These are phyloP conservation scores for Silene coronaria DNA, from an alignment of 179 eudicot species.

Conservation along the genomic window DNA sequence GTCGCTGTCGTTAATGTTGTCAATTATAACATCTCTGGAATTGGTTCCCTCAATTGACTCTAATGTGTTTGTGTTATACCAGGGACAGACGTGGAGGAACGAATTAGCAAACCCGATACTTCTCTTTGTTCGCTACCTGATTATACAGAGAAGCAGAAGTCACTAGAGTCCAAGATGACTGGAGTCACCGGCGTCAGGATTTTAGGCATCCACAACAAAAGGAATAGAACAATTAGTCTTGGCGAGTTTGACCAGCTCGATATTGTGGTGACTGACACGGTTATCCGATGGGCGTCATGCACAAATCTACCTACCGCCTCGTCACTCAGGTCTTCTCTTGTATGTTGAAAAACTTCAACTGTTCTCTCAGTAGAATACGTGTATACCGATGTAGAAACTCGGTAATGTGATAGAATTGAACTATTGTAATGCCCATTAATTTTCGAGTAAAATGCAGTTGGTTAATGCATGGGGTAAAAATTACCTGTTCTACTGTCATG, in stretches of 20 bases:
- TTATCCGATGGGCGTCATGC: slow-evolving; percentile 83
- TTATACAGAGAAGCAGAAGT: slow-evolving; percentile 28
- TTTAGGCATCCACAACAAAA: slow-evolving; percentile 46
- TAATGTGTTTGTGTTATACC: neutral
- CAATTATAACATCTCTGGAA: neutral
- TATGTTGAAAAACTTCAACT: slow-evolving; percentile 36
- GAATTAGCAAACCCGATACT: slow-evolving; percentile 28
- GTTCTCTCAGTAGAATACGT: neutral
- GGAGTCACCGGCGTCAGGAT: slow-evolving; percentile 35
- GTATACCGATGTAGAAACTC: slow-evolving; percentile 2
- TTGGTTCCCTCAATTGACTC: neutral
- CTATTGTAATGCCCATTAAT: neutral
- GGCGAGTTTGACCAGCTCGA: slow-evolving; percentile 65
- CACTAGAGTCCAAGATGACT: slow-evolving; percentile 31
- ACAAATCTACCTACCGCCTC: slow-evolving; percentile 54
- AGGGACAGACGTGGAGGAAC: slow-evolving; percentile 36
- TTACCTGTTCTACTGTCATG: neutral
- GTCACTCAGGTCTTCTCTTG: slow-evolving; percentile 63
- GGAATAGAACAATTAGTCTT: slow-evolving; percentile 67
- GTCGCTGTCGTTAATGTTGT: too few relatives aligned
- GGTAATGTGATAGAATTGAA: slow-evolving; percentile 1
- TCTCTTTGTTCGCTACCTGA: slow-evolving; percentile 25
- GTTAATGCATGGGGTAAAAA: neutral
- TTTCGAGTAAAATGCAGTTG: slow-evolving; percentile 3
- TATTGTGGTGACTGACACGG: slow-evolving; percentile 55